Percentiles rank a stretch among this genome's conserved stretches.
These are phyloP conservation scores for Prunus mira DNA, from an alignment of 306 rosid species.

Conservation along the genomic window DNA sequence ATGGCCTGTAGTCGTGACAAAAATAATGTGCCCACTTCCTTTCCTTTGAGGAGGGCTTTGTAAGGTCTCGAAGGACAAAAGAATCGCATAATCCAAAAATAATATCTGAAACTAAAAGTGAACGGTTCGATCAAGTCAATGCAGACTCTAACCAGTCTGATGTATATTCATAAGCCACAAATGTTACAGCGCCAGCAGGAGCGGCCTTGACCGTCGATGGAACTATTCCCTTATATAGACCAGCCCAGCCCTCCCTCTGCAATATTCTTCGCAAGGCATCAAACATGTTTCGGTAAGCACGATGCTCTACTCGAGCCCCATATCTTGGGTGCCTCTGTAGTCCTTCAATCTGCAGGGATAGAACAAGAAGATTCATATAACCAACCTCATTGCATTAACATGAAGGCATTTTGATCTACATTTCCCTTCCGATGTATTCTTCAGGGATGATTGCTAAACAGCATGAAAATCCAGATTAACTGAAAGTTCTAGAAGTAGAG, in stretches of 20 bases:
- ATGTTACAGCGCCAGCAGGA: conserved; percentile 91
- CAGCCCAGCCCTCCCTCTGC: conserved; percentile 71
- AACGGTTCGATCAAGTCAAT: conserved; percentile 26
- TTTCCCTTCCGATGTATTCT: neutral
- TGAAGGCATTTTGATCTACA: neutral
- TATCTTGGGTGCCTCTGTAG: conserved; percentile 87
- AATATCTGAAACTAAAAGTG: neutral
- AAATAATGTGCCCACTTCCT: neutral
- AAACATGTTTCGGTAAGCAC: conserved; percentile 64
- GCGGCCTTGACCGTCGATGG: conserved; percentile 94
- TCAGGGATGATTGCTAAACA: neutral
- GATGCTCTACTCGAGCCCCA: conserved; percentile 78
- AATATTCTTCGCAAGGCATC: conserved; percentile 69
- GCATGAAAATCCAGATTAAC: neutral
- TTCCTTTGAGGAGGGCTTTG: neutral
- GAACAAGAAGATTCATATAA: neutral
- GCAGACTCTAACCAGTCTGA: conserved; percentile 72
- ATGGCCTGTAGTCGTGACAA: conserved; percentile 2
- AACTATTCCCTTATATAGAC: conserved; percentile 83
- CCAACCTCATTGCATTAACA: neutral
- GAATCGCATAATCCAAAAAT: conserved; percentile 19
- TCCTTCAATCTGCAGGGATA: conserved; percentile 65
- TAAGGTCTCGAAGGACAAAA: conserved; percentile 23
- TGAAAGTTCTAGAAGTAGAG: neutral
- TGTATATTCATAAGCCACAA: conserved; percentile 78